These are phyloP conservation scores for Fusarium continuum DNA, from an alignment of 2,329 filamentous ascomycete genomes.

Conservation along the genomic window DNA sequence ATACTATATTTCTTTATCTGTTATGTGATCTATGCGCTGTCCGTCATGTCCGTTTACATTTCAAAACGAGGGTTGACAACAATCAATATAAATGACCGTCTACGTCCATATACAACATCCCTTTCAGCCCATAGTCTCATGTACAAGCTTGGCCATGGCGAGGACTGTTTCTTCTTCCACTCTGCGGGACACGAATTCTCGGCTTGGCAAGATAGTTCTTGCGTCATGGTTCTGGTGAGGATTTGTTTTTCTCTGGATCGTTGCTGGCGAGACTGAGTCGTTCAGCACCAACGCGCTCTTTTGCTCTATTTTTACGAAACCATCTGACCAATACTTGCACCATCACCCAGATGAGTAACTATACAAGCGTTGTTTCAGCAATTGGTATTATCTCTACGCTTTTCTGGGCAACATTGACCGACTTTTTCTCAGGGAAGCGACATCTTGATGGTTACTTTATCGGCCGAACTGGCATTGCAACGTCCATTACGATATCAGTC, in stretches of 20 bases:
- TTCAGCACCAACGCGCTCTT: slow-evolving; percentile 72
- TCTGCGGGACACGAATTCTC: slow-evolving; percentile 55
- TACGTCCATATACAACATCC: neutral
- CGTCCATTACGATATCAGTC: slow-evolving; percentile 69
- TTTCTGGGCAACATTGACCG: slow-evolving; percentile 75
- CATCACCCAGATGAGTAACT: slow-evolving; percentile 63
- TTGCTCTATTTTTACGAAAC: slow-evolving; percentile 60
- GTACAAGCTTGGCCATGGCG: slow-evolving; percentile 36
- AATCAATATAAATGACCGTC: neutral
- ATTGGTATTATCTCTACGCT: slow-evolving; percentile 68
- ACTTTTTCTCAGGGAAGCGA: slow-evolving; percentile 69
- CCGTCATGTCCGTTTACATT: neutral
- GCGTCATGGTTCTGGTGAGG: slow-evolving; percentile 72
- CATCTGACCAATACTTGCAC: slow-evolving; percentile 56
- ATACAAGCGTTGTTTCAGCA: slow-evolving; percentile 65
- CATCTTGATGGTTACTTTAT: slow-evolving; percentile 75
- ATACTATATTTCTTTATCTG: slow-evolving; percentile 38
- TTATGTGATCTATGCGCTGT: neutral
- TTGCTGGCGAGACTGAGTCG: slow-evolving; percentile 76
- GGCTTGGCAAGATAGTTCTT: slow-evolving; percentile 62
- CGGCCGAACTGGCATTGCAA: slow-evolving; percentile 69
- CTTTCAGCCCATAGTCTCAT: slow-evolving; percentile 5
- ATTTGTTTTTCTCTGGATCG: slow-evolving; percentile 73
- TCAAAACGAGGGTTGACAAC: neutral
- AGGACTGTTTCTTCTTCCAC: slow-evolving; percentile 55